Conservation (phyloP, 1,284 basidiomycete genomes). For the Exobasidium cylindrosporum region DNA sequence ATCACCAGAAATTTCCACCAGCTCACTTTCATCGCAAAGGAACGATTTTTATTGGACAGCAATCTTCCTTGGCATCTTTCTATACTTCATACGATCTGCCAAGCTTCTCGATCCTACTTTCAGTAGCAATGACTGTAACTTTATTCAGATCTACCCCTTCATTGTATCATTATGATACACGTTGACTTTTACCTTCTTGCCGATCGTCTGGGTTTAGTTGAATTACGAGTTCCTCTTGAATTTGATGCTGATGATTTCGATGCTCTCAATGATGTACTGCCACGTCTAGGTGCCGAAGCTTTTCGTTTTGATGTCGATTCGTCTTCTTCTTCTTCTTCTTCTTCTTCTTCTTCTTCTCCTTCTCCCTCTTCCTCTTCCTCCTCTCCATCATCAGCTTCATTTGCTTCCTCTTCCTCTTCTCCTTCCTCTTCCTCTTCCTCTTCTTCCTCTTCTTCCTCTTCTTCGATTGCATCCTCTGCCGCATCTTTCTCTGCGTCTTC, state of each 20-base stretch:
- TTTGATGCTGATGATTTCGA: not conserved
- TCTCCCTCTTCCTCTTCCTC: slow-evolving; percentile 7
- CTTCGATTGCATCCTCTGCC: not conserved
- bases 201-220: not conserved
- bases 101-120: no score
- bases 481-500: not conserved
- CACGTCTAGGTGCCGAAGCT: not conserved
- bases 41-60: not conserved
- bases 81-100: not conserved
- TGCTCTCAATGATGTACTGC: not conserved
- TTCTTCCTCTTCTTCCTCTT: slow-evolving; percentile 6
- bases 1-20: slow-evolving; percentile 7
- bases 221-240: not conserved
- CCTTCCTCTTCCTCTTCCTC: slow-evolving; percentile 6
- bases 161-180: not conserved
- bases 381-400: slow-evolving; percentile 4
- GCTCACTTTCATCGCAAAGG: not conserved
- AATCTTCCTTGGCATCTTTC: slow-evolving; percentile 9
- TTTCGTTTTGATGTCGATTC: slow-evolving; percentile 3
- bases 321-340: slow-evolving; percentile 2
- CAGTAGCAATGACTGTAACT: no score
- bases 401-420: slow-evolving; percentile 2
- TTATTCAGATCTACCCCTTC: no score
- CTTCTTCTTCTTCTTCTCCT: slow-evolving; percentile 12
- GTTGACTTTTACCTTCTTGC: not conserved